A percentile compares a stretch with the other conserved stretches of the same genome.
These are phyloP conservation scores for Emergomyces orientalis DNA, from an alignment of 2,329 filamentous ascomycete genomes.

Conservation along the genomic window DNA sequence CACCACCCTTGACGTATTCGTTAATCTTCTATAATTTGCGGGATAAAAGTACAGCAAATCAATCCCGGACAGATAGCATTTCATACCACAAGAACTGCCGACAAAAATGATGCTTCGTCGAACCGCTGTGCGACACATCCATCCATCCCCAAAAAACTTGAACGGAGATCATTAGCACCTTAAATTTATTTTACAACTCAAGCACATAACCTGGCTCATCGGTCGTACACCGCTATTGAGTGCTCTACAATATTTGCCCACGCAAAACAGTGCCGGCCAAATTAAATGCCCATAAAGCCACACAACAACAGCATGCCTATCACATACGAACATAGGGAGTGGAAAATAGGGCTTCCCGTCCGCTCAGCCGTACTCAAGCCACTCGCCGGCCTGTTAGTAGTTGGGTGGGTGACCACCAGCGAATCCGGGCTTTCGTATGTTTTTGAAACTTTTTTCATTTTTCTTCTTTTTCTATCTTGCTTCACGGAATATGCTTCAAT, in stretches of 20 bases:
- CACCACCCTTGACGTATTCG: not conserved
- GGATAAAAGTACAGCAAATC: not conserved
- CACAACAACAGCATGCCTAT: too few species aligned
- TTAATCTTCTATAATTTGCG: not conserved
- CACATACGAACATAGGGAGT: conserved; percentile 37
- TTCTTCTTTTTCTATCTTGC: too few species aligned
- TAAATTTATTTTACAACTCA: not conserved
- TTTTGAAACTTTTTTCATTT: conserved; percentile 15
- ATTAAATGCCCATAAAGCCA: too few species aligned
- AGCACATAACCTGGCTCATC: not conserved
- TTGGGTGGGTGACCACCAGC: too few species aligned
- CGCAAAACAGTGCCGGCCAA: too few species aligned
- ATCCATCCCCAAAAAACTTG: not conserved
- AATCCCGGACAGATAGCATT: not conserved
- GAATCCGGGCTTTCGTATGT: conserved; percentile 38
- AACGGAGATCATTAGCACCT: not conserved
- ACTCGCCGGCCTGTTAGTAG: conserved; percentile 36
- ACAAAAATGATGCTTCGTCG: not conserved
- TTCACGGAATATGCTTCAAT: not conserved
- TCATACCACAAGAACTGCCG: not conserved
- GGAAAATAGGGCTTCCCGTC: conserved; percentile 38
- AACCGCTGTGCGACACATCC: not conserved
- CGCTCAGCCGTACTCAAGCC: conserved; percentile 39
- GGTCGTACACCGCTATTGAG: not conserved
- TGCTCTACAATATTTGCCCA: not conserved